Evolutionary conservation across 2,329 filamentous ascomycete genomes (phyloP).

Genomic region (Leptoxyphium fumago): DNA sequence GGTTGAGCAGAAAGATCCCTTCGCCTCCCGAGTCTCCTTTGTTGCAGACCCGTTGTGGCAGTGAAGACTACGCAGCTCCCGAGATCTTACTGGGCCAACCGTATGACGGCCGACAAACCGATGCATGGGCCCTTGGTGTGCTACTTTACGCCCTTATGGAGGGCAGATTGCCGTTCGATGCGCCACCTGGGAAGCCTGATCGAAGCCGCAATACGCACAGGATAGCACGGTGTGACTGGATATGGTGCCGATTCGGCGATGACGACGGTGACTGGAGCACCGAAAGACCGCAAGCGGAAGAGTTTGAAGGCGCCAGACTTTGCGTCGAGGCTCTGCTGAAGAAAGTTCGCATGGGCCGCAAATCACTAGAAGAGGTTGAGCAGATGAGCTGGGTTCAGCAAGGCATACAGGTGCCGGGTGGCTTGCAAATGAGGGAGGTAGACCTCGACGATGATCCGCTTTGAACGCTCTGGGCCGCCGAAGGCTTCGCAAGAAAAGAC

Average conservation of each 20-base stretch:
- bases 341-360: conserved; percentile 60
- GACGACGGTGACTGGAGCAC: conserved; percentile 76
- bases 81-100: conserved; percentile 91
- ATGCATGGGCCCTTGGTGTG: conserved; percentile 91
- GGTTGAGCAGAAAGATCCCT: conserved; percentile 71
- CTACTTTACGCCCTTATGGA: conserved; percentile 87
- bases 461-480: too few relatives aligned
- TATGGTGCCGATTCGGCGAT: conserved; percentile 76
- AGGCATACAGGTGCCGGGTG: conserved; percentile 53
- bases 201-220: conserved; percentile 64
- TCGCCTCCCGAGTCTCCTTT: conserved; percentile 61
- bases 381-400: conserved; percentile 60
- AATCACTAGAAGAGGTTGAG: conserved; percentile 59
- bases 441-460: conserved; percentile 22
- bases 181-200: conserved; percentile 64
- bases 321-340: conserved; percentile 76
- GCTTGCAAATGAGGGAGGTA: conserved; percentile 38
- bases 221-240: conserved; percentile 93
- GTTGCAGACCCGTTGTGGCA: conserved; percentile 85
- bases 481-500: too few relatives aligned
- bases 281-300: conserved; percentile 47
- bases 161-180: conserved; percentile 84
- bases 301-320: conserved; percentile 57
- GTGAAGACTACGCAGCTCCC: conserved; percentile 91
- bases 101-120: conserved; percentile 82